phyloP scores from a whole-genome alignment of 169 alveolate genomes.

The Plasmodium blacklocki region DNA sequence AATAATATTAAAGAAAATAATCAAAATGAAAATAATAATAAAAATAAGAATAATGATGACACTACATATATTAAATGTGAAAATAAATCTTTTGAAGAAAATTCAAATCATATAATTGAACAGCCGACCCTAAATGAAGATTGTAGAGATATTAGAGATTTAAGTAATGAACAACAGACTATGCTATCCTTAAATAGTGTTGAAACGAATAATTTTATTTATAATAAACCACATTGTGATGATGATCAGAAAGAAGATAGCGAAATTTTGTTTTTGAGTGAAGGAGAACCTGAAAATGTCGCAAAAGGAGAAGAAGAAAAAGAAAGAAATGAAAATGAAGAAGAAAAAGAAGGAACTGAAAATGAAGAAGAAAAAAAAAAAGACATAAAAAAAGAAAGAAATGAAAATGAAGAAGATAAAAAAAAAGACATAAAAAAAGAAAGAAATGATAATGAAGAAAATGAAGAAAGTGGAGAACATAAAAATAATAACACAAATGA shows the following conservation, averaged over 20 bases:
- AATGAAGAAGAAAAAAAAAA: conserved; percentile 9
- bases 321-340: conserved; percentile 4
- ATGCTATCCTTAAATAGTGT: conserved; percentile 7
- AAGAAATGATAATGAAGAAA: not conserved
- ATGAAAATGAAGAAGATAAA: not conserved
- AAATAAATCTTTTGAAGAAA: conserved; percentile 7
- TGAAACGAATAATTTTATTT: conserved; percentile 5
- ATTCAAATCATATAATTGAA: conserved; percentile 1
- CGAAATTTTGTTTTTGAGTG: not conserved
- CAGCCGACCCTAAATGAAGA: conserved; percentile 19
- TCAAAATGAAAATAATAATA: no score
- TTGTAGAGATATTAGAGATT: not conserved
- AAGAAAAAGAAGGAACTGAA: not conserved
- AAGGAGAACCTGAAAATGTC: not conserved
- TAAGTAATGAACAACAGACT: not conserved
- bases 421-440: conserved; percentile 6
- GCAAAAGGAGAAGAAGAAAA: not conserved
- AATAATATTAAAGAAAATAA: no score
- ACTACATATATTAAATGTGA: no score
- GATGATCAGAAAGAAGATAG: conserved; percentile 4
- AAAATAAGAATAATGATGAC: no score
- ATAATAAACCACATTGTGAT: not conserved
- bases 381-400: no score
- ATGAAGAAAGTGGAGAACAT: not conserved
- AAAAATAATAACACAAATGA: not conserved